Evolutionary conservation across 2,329 filamentous ascomycete species (phyloP).

Genomic region (Cercospora berteroae): DNA sequence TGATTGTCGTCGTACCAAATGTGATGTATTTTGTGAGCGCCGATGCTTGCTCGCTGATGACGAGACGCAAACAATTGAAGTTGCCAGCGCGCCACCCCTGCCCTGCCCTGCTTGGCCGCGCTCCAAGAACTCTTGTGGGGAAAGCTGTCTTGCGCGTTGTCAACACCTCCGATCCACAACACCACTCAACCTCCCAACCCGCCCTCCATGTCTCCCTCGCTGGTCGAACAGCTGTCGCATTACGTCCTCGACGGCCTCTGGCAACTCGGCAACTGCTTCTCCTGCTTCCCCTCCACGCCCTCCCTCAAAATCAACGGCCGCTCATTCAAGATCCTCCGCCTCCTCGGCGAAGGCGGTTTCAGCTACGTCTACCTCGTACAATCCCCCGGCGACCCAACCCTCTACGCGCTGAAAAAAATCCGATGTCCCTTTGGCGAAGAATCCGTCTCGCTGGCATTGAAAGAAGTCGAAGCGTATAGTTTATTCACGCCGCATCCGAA

Average conservation of each 20-base stretch:
- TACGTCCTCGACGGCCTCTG: slow-evolving; percentile 86
- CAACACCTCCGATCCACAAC: neutral
- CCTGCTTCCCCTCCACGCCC: slow-evolving; percentile 91
- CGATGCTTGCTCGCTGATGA: neutral
- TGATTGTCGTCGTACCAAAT: neutral
- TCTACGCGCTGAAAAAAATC: slow-evolving; percentile 98
- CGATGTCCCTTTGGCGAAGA: slow-evolving; percentile 96
- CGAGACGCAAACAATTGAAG: neutral
- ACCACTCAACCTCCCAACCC: neutral
- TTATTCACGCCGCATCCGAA: slow-evolving; percentile 79
- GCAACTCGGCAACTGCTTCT: slow-evolving; percentile 90
- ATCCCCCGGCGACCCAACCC: slow-evolving; percentile 76
- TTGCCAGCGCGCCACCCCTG: neutral
- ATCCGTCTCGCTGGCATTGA: slow-evolving; percentile 89
- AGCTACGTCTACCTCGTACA: slow-evolving; percentile 98
- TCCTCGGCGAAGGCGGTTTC: slow-evolving; percentile 97
- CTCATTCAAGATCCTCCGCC: slow-evolving; percentile 90
- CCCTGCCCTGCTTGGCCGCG: neutral
- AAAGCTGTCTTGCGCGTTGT: neutral
- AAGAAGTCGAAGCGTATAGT: slow-evolving; percentile 94
- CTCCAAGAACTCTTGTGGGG: neutral
- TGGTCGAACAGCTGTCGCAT: slow-evolving; percentile 40
- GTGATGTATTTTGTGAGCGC: neutral
- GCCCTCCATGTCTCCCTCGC: slow-evolving; percentile 29
- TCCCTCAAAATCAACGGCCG: slow-evolving; percentile 92